Conservation (phyloP, 352 stramenopile species). For the Pythium rhizo-oryzae region DNA sequence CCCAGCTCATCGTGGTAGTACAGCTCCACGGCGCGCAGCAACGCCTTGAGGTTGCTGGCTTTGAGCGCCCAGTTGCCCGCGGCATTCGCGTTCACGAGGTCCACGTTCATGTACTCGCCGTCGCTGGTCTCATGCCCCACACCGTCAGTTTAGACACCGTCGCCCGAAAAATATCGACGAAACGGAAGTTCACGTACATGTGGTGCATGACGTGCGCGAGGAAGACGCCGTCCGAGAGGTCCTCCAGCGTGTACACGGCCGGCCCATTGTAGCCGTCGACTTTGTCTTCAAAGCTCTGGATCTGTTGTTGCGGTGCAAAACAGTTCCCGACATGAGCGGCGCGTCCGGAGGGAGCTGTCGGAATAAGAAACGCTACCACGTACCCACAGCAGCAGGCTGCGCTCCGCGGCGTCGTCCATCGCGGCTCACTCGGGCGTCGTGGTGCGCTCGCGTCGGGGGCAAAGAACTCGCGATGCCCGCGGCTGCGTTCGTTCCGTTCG, state of each 20-base stretch:
- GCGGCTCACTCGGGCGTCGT: too few relatives aligned
- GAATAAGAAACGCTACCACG: constrained; percentile 3
- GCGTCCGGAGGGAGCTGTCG: not conserved
- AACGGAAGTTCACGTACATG: constrained; percentile 54
- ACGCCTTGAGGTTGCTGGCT: constrained; percentile 79
- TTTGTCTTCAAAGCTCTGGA: constrained; percentile 74
- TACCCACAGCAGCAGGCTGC: constrained; percentile 79
- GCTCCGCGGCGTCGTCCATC: constrained; percentile 78
- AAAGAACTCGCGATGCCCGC: not conserved
- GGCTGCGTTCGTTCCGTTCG: not conserved
- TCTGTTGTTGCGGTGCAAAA: too few relatives aligned
- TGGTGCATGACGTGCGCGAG: constrained; percentile 84
- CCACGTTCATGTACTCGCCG: constrained; percentile 76
- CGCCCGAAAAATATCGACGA: too few relatives aligned
- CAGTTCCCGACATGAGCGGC: too few relatives aligned
- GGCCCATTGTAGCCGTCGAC: constrained; percentile 42
- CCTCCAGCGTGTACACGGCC: constrained; percentile 44
- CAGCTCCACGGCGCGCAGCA: constrained; percentile 73
- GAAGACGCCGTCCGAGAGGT: constrained; percentile 83
- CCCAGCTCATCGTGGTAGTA: constrained; percentile 85
- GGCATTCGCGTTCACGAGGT: constrained; percentile 67
- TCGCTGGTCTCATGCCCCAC: constrained; percentile 59
- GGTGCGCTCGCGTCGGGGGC: not conserved
- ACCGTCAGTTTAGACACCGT: not conserved
- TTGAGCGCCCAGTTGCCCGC: constrained; percentile 75